Base-by-base conservation (phyloP, 192 early-diverging fungal genomes). In the Coemansia sp. region DNA sequence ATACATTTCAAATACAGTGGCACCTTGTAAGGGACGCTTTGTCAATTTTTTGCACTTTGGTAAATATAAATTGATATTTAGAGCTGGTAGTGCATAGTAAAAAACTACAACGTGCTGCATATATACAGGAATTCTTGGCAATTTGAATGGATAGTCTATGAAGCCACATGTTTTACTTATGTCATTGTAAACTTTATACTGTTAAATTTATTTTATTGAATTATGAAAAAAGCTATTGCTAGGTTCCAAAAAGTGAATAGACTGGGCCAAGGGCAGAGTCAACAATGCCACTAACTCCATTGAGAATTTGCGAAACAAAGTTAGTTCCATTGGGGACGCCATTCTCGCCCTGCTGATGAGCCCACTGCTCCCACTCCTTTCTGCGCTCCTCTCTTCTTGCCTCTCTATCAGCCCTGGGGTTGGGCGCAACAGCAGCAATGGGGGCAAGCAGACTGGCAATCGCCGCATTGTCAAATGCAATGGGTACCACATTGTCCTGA, bases 261-360 rank as follows among this genome's bases (percentile, higher is more conserved):
- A 77, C 55, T 10, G 74, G 74, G 61, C 74, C 74, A 19, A 77
- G 61, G 9, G 74, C 74, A 11, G 74, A 77, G 17, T 77, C 74
- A 24, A 77, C 68, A 58, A 77, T 77, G 40, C 74, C 74, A 52
- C 74, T 71, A 27, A 77, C 74, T 10, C 74, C 74, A 51, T 66
- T 54, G 11, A 77, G 64, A 40, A 77, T 58, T 14, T 71, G 60
- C 13, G 44, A 22, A 22, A 77, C 64, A 71, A 77, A 77, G 54
- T 64, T 71, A 21, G 68, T 57, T 14, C 74, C 74, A 43, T 77
- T 77, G 12, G 68, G 54, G 7, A 64, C 57, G 15, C 74, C 74
- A 45, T 77, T 71, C 11, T 61, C 37, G 38, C 64, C 68, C 41
- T 56, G 45, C 55, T 70, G 59, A 42, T 66, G 67, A 9, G 68